Conservation (phyloP, 139 green algal genomes). For the Limnomonas spitsbergensis region DNA sequence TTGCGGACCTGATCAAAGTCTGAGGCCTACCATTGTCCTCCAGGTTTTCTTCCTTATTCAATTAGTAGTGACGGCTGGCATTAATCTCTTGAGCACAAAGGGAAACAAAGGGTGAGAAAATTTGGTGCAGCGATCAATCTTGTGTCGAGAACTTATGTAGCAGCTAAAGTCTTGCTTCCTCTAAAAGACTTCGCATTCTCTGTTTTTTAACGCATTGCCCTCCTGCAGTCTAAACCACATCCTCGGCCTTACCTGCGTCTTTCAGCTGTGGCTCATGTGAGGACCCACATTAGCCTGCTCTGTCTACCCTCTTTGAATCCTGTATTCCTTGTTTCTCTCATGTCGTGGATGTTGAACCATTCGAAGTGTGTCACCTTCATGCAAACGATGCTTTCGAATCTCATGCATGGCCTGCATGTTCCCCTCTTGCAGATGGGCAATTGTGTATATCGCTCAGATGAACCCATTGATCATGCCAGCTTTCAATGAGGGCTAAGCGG, state of each 20-base stretch:
- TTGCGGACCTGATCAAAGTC: not conserved
- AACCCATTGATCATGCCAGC: slow-evolving; percentile 68
- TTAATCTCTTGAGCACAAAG: slow-evolving; percentile 34
- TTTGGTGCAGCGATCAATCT: not conserved
- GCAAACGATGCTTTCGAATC: not conserved
- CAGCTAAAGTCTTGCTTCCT: not conserved
- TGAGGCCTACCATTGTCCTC: not conserved
- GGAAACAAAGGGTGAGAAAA: slow-evolving; percentile 38
- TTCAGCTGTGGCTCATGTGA: slow-evolving; percentile 49
- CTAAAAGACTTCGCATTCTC: no score
- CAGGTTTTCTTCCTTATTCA: slow-evolving; percentile 41
- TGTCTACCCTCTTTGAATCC: not conserved
- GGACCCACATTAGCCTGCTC: not conserved
- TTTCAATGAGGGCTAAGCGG: slow-evolving; percentile 27
- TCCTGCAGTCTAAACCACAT: slow-evolving; percentile 33
- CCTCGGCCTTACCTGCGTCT: slow-evolving; percentile 39
- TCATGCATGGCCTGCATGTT: not conserved
- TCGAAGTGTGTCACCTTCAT: no score
- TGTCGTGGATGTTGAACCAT: no score
- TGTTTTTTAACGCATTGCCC: no score
- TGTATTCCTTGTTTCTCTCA: no score
- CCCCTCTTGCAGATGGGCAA: slow-evolving; percentile 57
- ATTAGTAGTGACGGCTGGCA: slow-evolving; percentile 23
- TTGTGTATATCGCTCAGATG: slow-evolving; percentile 77
- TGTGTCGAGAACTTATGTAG: not conserved